Evolutionary conservation across 2,329 filamentous ascomycete genomes (phyloP).

Genomic region (Trichoderma oligosporum): DNA sequence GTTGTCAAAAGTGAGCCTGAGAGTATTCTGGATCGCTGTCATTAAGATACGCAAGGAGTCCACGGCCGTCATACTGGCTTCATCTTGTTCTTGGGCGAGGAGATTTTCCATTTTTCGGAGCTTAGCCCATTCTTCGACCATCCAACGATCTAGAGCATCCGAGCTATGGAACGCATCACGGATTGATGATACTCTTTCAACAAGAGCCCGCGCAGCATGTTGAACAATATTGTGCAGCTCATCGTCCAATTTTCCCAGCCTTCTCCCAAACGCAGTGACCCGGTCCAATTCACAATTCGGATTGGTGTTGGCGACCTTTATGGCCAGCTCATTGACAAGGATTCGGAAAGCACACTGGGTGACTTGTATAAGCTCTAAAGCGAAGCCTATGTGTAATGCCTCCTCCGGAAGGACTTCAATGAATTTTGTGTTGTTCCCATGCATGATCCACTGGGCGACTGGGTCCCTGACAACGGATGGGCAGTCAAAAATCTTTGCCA

Average conservation of each 20-base stretch:
- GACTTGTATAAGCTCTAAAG: conserved; percentile 41
- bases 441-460: conserved; percentile 57
- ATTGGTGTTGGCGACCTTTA: conserved; percentile 36
- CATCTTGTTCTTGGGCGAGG: conserved; percentile 22
- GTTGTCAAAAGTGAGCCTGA: conserved; percentile 23
- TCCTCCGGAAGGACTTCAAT: conserved; percentile 62
- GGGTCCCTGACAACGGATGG: conserved; percentile 42
- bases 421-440: conserved; percentile 52
- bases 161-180: conserved; percentile 25
- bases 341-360: conserved; percentile 53
- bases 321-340: conserved; percentile 59
- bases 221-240: conserved; percentile 55
- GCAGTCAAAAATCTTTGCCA: conserved; percentile 59
- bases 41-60: conserved; percentile 25
- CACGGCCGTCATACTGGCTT: conserved; percentile 19
- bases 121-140: conserved; percentile 35
- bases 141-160: conserved; percentile 31
- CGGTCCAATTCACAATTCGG: conserved; percentile 17
- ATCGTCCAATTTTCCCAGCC: conserved; percentile 47
- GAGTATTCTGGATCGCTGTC: conserved; percentile 20
- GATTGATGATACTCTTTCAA: conserved; percentile 40
- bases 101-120: conserved; percentile 28
- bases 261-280: conserved; percentile 44
- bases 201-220: conserved; percentile 53
- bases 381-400: conserved; percentile 53